phyloP scores from a whole-genome alignment of 2,329 filamentous ascomycete genomes.

The Stagonosporopsis chrysanthemi region DNA sequence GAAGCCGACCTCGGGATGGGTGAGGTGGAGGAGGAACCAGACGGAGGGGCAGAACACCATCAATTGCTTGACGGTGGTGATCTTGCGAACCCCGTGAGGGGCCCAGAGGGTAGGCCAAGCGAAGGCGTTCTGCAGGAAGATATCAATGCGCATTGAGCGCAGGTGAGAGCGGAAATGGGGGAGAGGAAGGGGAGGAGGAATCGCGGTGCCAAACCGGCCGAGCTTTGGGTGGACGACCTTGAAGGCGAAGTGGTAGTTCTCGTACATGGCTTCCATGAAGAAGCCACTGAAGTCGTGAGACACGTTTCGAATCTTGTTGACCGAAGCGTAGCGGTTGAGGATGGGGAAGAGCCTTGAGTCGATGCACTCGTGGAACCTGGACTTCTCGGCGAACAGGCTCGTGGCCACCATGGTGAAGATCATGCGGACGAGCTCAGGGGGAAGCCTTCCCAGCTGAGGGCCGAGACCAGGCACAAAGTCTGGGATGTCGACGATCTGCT shows the following conservation, averaged over 20 bases:
- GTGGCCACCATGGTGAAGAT: slow-evolving; percentile 22
- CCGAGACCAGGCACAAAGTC: slow-evolving; percentile 3
- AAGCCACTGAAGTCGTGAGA: slow-evolving; percentile 10
- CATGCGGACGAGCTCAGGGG: slow-evolving; percentile 23
- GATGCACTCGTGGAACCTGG: slow-evolving; percentile 10
- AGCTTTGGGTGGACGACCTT: neutral
- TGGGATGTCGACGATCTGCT: slow-evolving; percentile 9
- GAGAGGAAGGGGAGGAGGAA: slow-evolving; percentile 5
- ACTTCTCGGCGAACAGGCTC: neutral
- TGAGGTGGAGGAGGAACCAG: slow-evolving; percentile 18
- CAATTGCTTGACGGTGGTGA: slow-evolving; percentile 16
- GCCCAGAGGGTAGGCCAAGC: neutral
- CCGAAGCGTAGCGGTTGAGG: slow-evolving; percentile 9
- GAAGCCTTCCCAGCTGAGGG: slow-evolving; percentile 18
- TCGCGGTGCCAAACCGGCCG: neutral
- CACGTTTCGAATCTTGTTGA: slow-evolving; percentile 17
- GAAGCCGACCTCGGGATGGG: slow-evolving; percentile 7
- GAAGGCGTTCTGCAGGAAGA: slow-evolving; percentile 21
- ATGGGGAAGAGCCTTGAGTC: slow-evolving; percentile 7
- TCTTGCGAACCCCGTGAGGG: neutral
- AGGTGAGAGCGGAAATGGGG: slow-evolving; percentile 2
- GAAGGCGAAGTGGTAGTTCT: slow-evolving; percentile 13
- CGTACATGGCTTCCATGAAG: slow-evolving; percentile 23
- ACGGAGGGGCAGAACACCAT: slow-evolving; percentile 20
- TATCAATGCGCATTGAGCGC: slow-evolving; percentile 10